Conservation (phyloP, 306 rosid genomes). For the Rosa persica region DNA sequence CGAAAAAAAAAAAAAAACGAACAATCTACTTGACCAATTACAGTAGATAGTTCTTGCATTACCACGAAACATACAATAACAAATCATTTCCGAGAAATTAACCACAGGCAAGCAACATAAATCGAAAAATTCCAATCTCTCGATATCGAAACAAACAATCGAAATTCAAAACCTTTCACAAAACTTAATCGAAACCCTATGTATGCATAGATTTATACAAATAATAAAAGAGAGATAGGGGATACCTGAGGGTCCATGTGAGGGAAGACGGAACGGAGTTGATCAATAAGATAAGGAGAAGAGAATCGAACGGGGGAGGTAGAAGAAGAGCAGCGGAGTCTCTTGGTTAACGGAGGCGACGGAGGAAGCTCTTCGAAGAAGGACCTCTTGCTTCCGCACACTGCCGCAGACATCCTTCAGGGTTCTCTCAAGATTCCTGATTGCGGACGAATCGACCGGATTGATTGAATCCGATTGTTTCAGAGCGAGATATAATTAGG, state of each 20-base stretch:
- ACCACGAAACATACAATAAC: background rate
- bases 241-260: conserved; percentile 64
- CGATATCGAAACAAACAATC: background rate
- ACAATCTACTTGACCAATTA: too few relatives aligned
- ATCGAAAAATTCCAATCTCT: background rate
- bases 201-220: background rate
- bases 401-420: conserved; percentile 94
- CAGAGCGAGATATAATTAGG: background rate
- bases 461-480: conserved; percentile 13
- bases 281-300: conserved; percentile 58
- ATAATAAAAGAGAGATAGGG: background rate
- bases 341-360: conserved; percentile 80
- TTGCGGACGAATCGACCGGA: conserved; percentile 1
- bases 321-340: conserved; percentile 84
- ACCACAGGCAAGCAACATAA: background rate
- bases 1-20: too few relatives aligned
- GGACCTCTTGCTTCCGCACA: conserved; percentile 97
- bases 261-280: conserved; percentile 68
- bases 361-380: conserved; percentile 96
- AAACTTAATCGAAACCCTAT: background rate
- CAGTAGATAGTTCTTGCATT: background rate
- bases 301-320: conserved; percentile 74
- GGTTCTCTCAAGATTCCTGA: conserved; percentile 1
- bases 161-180: background rate
- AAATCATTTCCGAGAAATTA: background rate